A percentile compares a stretch with the other conserved stretches of the same genome.
Conservation (phyloP, 1,139 yeast genomes). For the Candida labiduridarum region DNA sequence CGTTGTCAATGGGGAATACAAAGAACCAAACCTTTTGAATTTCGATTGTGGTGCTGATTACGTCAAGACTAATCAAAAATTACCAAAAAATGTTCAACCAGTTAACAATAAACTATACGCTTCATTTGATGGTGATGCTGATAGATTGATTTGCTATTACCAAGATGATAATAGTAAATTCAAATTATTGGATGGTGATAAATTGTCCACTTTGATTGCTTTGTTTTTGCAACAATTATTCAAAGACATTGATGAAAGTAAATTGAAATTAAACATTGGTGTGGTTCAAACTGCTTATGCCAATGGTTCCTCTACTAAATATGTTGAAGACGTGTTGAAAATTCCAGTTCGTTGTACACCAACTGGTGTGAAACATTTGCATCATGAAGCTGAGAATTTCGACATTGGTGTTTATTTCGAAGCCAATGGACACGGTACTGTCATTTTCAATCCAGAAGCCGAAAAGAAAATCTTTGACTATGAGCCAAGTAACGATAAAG, state of each 20-base stretch:
- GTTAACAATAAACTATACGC: constrained; percentile 57
- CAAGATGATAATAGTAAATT: constrained; percentile 51
- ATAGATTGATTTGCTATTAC: constrained; percentile 86
- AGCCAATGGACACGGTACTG: constrained; percentile 99
- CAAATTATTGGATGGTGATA: constrained; percentile 88
- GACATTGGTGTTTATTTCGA: constrained; percentile 95
- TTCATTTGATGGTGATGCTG: constrained; percentile 98
- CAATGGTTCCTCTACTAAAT: constrained; percentile 86
- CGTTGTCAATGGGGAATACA: constrained; percentile 63
- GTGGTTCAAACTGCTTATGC: constrained; percentile 98
- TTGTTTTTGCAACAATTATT: constrained; percentile 60
- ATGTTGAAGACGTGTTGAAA: constrained; percentile 59
- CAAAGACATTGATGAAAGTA: constrained; percentile 37
- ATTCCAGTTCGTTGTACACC: constrained; percentile 88
- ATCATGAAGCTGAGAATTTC: constrained; percentile 80
- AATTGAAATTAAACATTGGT: constrained; percentile 58
- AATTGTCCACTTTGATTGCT: constrained; percentile 84
- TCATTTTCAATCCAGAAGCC: constrained; percentile 69
- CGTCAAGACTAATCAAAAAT: constrained; percentile 83
- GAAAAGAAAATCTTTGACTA: constrained; percentile 35
- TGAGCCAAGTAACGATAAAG: constrained; percentile 26
- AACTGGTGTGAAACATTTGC: constrained; percentile 95
- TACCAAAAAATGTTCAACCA: constrained; percentile 63
- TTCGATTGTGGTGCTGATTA: constrained; percentile 92
- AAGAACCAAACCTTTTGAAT: constrained; percentile 63